phyloP scores from a whole-genome alignment of 1,139 yeast genomes.

The Blastobotrys illinoisensis region DNA sequence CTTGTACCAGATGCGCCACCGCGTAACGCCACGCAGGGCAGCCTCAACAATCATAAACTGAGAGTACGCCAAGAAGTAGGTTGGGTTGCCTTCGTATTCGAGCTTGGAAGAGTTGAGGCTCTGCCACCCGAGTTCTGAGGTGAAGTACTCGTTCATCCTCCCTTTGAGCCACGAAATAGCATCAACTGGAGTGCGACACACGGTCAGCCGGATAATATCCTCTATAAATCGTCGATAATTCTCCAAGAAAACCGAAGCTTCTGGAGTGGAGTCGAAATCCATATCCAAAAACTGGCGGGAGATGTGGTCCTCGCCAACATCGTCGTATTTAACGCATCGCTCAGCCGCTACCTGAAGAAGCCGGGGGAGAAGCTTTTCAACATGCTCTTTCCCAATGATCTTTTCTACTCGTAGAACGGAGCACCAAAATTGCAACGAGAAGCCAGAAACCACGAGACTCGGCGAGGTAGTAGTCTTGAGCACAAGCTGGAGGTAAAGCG shows the following conservation, averaged over 20 bases:
- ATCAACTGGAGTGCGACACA: constrained; percentile 79
- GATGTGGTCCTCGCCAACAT: constrained; percentile 57
- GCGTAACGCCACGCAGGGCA: constrained; percentile 84
- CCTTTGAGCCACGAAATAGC: constrained; percentile 78
- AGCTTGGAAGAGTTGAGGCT: constrained; percentile 54
- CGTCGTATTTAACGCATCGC: constrained; percentile 68
- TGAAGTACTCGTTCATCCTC: constrained; percentile 66
- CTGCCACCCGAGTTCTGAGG: constrained; percentile 63
- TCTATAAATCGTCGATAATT: constrained; percentile 82
- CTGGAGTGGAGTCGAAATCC: constrained; percentile 87
- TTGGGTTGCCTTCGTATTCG: constrained; percentile 55
- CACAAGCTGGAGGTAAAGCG: constrained; percentile 65
- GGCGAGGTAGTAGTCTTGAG: constrained; percentile 77
- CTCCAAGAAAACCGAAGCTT: constrained; percentile 66
- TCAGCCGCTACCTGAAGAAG: constrained; percentile 73
- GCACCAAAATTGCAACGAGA: constrained; percentile 93
- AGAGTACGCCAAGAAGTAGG: constrained; percentile 70
- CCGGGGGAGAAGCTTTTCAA: constrained; percentile 52
- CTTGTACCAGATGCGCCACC: constrained; percentile 93
- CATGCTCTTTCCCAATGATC: constrained; percentile 42
- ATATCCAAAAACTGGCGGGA: constrained; percentile 64
- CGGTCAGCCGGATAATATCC: constrained; percentile 81
- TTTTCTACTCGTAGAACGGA: constrained; percentile 79
- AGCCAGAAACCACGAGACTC: constrained; percentile 83
- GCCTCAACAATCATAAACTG: constrained; percentile 87